Evolutionary conservation across 2,329 filamentous ascomycete species (phyloP), one percentile per base, ranked within the genome.

Genomic region (Ophiostoma piceae): DNA sequence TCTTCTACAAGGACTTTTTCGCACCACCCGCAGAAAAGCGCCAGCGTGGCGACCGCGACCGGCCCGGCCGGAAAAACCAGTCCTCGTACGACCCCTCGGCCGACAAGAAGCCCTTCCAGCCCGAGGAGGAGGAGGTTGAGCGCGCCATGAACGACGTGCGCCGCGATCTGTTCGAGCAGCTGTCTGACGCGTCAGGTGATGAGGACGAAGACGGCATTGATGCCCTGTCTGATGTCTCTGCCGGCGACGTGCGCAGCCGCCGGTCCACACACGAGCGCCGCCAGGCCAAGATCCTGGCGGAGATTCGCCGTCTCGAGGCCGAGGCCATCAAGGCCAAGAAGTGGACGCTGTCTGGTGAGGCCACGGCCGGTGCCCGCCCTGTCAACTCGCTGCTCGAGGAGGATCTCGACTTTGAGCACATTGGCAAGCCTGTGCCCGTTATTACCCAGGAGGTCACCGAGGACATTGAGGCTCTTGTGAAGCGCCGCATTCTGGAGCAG

Each of bases 1-100:
- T 97, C 75, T 92, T 90, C 80, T 98, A 97, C 79, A 89, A 90
- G 72, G 93, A 98, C 78, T 98, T 97, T 81, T 98, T 97, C 76
- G 92, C 91, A 2, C 92, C 92, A 11, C 94, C 94, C 12, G 85
- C 90, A 26, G 88, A 86, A 74, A 96, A 95, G 72, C 84, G 84
- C 70, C 95, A 95, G 72, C 84, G 84, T 70, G 88, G 84, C 76
- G 86, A 84, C 75, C 80, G 76, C 74, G 78, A 79, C 74, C 11
- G 80, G 78, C 67, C 79, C 75, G 39, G 79, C 78, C 72, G 87
- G 12, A 74, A 77, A 74, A 71, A 78, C 71, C 80, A 88, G 9
- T 81, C 84, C 9, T 85, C 89, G 35, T 29, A n/a, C 32, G 39
- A 85, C 83, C 26, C 91, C 94, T 60, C 83, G 51, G n/a, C 77